Evolutionary conservation across 2,329 filamentous ascomycete genomes (phyloP).

Genomic region (Talaromyces sp.): DNA sequence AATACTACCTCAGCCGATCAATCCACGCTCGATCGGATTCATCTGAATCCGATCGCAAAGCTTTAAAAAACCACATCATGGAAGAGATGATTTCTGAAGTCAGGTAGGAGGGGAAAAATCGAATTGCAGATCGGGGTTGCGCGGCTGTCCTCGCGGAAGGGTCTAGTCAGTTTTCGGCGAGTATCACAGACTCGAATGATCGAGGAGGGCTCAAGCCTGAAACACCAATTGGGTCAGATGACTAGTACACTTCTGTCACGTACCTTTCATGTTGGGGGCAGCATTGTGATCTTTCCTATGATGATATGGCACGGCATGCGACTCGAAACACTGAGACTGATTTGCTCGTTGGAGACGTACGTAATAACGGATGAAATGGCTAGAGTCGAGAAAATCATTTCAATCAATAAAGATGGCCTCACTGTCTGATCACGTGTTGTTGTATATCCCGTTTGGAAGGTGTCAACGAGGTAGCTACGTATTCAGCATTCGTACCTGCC

Average conservation of each 20-base stretch:
- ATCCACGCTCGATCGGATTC: background rate
- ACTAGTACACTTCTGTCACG: background rate
- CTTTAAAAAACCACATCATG: too few relatives aligned
- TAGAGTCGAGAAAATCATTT: background rate
- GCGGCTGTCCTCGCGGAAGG: background rate
- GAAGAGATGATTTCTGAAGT: background rate
- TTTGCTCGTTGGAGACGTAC: background rate
- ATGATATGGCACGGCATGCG: background rate
- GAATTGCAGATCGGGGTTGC: background rate
- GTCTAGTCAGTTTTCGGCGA: background rate
- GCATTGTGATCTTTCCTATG: background rate
- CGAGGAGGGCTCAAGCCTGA: background rate
- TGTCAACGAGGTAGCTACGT: background rate
- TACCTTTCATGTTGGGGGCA: background rate
- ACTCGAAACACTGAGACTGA: background rate
- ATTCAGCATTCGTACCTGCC: conserved; percentile 3
- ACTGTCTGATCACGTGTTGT: background rate
- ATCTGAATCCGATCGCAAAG: background rate
- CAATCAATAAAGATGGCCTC: too few relatives aligned
- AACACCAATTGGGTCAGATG: background rate
- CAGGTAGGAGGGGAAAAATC: background rate
- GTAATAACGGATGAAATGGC: background rate
- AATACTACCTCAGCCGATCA: background rate
- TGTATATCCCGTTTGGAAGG: background rate
- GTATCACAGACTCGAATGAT: background rate